Base-by-base conservation (phyloP, 345 rosid species). In the Ceriops zippeliana region DNA sequence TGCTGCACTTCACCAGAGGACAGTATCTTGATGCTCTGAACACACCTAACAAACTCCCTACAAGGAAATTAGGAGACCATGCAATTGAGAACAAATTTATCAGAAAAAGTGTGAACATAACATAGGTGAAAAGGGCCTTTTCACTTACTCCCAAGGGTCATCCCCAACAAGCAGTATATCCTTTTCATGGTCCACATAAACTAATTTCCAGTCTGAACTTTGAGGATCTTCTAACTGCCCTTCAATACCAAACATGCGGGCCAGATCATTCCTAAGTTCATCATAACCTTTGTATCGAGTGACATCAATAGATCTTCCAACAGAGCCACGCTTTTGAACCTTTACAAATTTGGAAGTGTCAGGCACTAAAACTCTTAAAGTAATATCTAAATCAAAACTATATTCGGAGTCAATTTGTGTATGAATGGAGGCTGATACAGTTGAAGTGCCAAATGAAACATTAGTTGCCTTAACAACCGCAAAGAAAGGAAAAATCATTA, bases 291-390 rank as follows among this genome's bases (percentile, higher is more conserved):
- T 86, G 71, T 86, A 90, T 56, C 98, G 91, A 19, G 92, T 90
- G 42, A 95, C 90, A 69, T 95, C 99, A 42, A 95, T 90, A 47
- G 96, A 95, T 83, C 99, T 88, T 76, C 99, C 98, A 0, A 90
- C 98, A 28, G 98, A 86, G 19, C 99, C 98, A 28, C 96, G 96
- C 85, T 91, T 95, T 86, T 91, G 96, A 77, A 91, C 96, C 99
- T 95, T 67, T 79, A 83, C n/a, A 32, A 51, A 51, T 38, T 74
- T 21, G 70, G 30, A 70, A 66, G 60, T n/a, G 65, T 62, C 5
- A 57, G 49, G 63, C 35, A 51, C 19, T 26, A 27, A 51, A 34
- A 34, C 54, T 58, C 35, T n/a, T 17, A 34, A 16, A 31, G 35
- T 4, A 5, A 34, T 31, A 4, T 15, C 17, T 1, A 67, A 67